Base-by-base conservation (phyloP, 208 protist species). In the Endotrypanum monterogeii region DNA sequence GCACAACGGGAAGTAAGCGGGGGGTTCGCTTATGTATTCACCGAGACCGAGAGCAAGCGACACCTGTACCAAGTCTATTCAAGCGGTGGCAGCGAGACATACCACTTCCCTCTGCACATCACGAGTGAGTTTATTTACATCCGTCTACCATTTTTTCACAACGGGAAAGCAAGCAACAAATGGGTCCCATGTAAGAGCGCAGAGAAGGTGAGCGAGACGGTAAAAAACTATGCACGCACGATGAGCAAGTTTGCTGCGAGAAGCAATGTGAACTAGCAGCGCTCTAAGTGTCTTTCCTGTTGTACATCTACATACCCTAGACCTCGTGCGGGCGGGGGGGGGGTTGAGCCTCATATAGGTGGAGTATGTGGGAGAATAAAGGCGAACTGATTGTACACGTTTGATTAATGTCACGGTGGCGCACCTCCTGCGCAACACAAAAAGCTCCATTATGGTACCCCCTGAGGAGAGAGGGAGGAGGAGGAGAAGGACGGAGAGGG, bases 121-220 rank as follows among this genome's bases (percentile, higher is more conserved):
- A 88, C 84, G 25, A 80, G 87, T 67, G 79, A 82, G 28, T 73
- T 67, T 70, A 88, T 96, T 66, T 94, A 90, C 66, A 83, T 96
- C n/a, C 88, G 85, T 11, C 74, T 96, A 11, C 91, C 91, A 0
- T 82, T 91, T 39, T 74, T 66, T 54, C 62, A 58, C 2, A 78
- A 83, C 4, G 83, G 71, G 58, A 72, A 74, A 25, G 54, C 80
- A 58, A 62, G 70, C 8, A 55, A 87, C 32, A 85, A 86, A 55
- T 94, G 89, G 91, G 79, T 96, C 51, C 79, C 83, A 55, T 96
- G 91, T 68, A 58, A 75, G 35, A 96, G 91, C 66, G 91, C 91
- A 23, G 89, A 96, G 76, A 85, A 90, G 51, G 88, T 94, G 25
- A 94, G 91, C 60, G 85, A 92, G 71, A 80, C 85, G 4, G 84